Base-by-base conservation (phyloP, 805 yeast genomes). In the Maudiozyma barnettii region DNA sequence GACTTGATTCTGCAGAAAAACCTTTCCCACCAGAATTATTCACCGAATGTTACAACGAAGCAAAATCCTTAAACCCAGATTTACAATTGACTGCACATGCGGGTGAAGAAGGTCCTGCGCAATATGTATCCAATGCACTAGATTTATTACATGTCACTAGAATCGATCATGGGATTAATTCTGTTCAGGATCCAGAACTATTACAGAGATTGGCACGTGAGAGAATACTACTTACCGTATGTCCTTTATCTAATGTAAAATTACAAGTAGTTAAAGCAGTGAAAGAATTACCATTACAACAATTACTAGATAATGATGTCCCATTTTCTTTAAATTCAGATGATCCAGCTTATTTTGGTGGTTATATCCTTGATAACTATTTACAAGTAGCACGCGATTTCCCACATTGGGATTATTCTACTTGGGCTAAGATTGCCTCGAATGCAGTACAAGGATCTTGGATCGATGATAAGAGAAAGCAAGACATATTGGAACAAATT, bases 81-180 rank as follows among this genome's bases (percentile, higher is more conserved):
- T 74, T 81, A 47, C 74, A 78, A 37, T 70, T 83, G 46, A 86
- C 95, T 35, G 91, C 95, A 2, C 95, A 86, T 59, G 95, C 93
- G 2, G 95, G 95, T 57, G 95, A 86, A 66, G 95, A 86, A 69
- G 95, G 91, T 45, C 86, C 82, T 52, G 79, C 87, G 39, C 74
- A 77, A n/a, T 84, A 70, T 54, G 84, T 85, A 23, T 49, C 67
- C 9, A 73, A 72, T 45, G 68, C 93, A 1, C 66, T 85, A 51
- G 81, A 82, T 55, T 48, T 71, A 42, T 72, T 83, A 49, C 71
- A 77, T 1, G 85, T 77, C 22, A 72, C 80, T 31, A 76, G 95
- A 64, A 81, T 86, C 47, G 95, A 86, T 59, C 95, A 86, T 59
- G 95, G 95, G 46, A 77, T 84, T 53, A 79, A 82, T 58, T 75